Percentiles rank a stretch among this genome's conserved stretches.
phyloP scores from a whole-genome alignment of 495 filamentous ascomycete species.

The Talaromyces borbonicus region DNA sequence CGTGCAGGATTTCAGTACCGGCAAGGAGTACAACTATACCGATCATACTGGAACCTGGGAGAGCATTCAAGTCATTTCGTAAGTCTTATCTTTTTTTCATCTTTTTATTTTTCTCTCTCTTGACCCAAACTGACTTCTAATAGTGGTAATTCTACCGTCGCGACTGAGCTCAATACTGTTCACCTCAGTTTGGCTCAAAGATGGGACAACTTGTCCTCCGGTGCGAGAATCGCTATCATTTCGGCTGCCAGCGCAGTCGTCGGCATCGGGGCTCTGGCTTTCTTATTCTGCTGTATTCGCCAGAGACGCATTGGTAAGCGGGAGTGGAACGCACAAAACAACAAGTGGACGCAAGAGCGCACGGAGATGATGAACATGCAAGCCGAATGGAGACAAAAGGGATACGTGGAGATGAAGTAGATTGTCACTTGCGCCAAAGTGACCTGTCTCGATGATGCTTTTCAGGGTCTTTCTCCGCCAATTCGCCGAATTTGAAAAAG shows the following conservation, averaged over 20 bases:
- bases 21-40: conserved; percentile 57
- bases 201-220: conserved; percentile 44
- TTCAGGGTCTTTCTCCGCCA: too few relatives aligned
- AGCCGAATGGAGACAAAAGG: conserved; percentile 27
- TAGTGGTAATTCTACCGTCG: conserved; percentile 56
- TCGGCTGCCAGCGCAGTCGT: conserved; percentile 38
- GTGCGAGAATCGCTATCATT: conserved; percentile 52
- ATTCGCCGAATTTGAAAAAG: too few relatives aligned
- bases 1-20: conserved; percentile 59
- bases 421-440: background rate
- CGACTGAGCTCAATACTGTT: conserved; percentile 22
- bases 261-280: conserved; percentile 35
- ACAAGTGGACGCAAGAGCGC: conserved; percentile 46
- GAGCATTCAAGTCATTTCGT: conserved; percentile 60
- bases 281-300: conserved; percentile 52
- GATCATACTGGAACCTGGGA: conserved; percentile 56
- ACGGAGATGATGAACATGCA: conserved; percentile 53
- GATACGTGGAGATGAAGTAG: conserved; percentile 19
- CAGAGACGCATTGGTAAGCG: conserved; percentile 56
- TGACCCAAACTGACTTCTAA: conserved; percentile 9
- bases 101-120: background rate
- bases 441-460: conserved; percentile 2
- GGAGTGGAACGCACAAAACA: conserved; percentile 49
- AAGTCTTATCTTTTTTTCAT: conserved; percentile 20
- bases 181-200: conserved; percentile 42